Evolutionary conservation across 345 rosid genomes (phyloP), one percentile per base, ranked within the genome.

Genomic region (Murraya paniculata): DNA sequence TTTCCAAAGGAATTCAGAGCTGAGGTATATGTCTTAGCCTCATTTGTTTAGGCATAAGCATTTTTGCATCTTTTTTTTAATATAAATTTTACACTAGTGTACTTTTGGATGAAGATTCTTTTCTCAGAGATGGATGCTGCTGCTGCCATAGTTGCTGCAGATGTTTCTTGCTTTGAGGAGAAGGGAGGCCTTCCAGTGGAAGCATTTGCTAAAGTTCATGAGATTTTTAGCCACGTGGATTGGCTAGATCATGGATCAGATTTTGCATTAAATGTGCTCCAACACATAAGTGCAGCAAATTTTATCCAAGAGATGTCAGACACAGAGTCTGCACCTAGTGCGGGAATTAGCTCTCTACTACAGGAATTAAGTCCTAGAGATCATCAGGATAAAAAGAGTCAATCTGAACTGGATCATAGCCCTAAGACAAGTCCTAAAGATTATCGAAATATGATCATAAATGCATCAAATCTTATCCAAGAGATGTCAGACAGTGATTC

Each of bases 121-220:
- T 95, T 95, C 90, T 93, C 99, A 64, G 98, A 95, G 78, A 87
- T 90, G 96, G 96, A 95, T 86, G 89, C 93, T 74, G 89, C 92
- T 72, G 87, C 93, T 78, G 89, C 92, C n/a, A 24, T 95, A 86
- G 85, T 81, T 71, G 65, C 89, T 61, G 81, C 89, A 60, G 90
- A 91, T 79, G 85, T 92, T 82, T 75, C 92, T 25, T 75, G 83
- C 86, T 84, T 89, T 80, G 97, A 95, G 82, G 98, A 89, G 78
- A 91, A 91, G 80, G 97, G 89, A 41, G 98, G 96, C 75, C 94
- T 95, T 82, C 94, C 97, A 1, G 76, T 90, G 71, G 99, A 93
- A 88, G 98, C 92, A 80, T 93, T 95, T 87, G 86, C 93, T 74
- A 93, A 90, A 85, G 99, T 95, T 83, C 94, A 91, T 38, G 99